Percentiles rank a stretch among this genome's conserved stretches.
Evolutionary conservation across 306 rosid genomes (phyloP).

Genomic region (Oxytropis ochrocephala): DNA sequence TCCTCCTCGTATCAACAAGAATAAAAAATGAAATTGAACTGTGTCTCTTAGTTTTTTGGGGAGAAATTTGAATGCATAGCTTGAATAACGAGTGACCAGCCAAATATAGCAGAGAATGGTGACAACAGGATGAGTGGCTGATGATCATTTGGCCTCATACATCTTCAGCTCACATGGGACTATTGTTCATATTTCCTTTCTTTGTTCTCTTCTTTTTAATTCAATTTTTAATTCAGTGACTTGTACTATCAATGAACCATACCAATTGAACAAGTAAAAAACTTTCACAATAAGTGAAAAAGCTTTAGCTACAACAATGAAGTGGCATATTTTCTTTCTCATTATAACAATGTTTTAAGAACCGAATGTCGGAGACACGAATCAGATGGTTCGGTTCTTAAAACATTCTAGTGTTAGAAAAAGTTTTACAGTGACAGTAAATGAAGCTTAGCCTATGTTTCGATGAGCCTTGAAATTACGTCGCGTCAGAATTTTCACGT

Average conservation of each 20-base stretch:
- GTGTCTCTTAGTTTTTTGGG: background rate
- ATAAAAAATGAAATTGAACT: slow-evolving; percentile 23
- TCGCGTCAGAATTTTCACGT: too few species aligned
- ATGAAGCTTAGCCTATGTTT: too few species aligned
- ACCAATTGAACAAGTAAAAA: slow-evolving; percentile 16
- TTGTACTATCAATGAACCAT: slow-evolving; percentile 3
- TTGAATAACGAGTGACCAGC: slow-evolving; percentile 24
- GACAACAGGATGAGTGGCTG: slow-evolving; percentile 56
- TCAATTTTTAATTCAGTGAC: background rate
- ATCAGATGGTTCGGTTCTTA: too few species aligned
- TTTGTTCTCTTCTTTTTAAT: background rate
- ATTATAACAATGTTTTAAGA: background rate
- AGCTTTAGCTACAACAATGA: slow-evolving; percentile 10
- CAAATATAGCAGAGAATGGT: slow-evolving; percentile 16
- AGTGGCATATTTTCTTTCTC: background rate
- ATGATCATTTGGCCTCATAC: slow-evolving; percentile 36
- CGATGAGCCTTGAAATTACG: too few species aligned
- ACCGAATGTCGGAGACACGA: too few species aligned
- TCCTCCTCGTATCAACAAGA: slow-evolving; percentile 10
- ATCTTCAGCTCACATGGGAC: slow-evolving; percentile 41
- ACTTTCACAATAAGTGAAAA: slow-evolving; percentile 5
- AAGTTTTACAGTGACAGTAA: background rate
- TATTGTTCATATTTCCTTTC: slow-evolving; percentile 12
- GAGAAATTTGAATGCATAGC: background rate
- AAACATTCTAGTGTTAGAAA: background rate